Conservation (phyloP, 1,284 basidiomycete genomes). For the Microbotryomycetes sp. region DNA sequence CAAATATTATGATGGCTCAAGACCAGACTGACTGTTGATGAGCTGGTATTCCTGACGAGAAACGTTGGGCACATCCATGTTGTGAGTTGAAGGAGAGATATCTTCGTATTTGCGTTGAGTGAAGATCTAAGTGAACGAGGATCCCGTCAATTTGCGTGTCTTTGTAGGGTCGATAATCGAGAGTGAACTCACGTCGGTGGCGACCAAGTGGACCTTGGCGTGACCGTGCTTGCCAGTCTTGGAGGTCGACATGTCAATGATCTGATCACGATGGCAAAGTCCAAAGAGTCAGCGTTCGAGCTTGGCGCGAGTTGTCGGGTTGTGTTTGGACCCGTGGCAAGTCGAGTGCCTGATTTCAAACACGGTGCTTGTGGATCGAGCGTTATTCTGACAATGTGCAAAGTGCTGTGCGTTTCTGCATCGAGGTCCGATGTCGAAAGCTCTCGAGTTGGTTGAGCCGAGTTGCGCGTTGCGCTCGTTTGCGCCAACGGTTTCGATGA, state of each 20-base stretch:
- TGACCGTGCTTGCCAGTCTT: slow-evolving; percentile 98
- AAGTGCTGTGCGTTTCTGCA: no score
- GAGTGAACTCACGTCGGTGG: slow-evolving; percentile 70
- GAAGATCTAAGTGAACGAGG: slow-evolving; percentile 63
- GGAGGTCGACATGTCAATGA: slow-evolving; percentile 98
- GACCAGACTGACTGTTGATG: slow-evolving; percentile 49
- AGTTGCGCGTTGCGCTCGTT: no score
- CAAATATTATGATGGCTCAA: neutral
- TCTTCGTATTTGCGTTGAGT: slow-evolving; percentile 96
- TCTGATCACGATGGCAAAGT: slow-evolving; percentile 45
- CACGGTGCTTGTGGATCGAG: no score
- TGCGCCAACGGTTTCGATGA: no score
- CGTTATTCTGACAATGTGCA: no score
- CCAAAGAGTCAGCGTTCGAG: no score
- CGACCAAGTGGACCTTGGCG: slow-evolving; percentile 98
- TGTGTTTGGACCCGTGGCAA: no score
- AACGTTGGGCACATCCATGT: slow-evolving; percentile 98
- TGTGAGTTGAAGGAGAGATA: slow-evolving; percentile 96
- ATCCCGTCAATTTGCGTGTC: neutral
- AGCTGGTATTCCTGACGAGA: slow-evolving; percentile 84
- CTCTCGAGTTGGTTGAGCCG: no score
- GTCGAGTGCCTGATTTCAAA: no score
- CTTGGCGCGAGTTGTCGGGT: no score
- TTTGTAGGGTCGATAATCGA: neutral
- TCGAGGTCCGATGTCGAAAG: no score